Evolutionary conservation across 2,329 filamentous ascomycete genomes (phyloP), one percentile per base, ranked within the genome.

Genomic region (Aaosphaeria pasadenensis): DNA sequence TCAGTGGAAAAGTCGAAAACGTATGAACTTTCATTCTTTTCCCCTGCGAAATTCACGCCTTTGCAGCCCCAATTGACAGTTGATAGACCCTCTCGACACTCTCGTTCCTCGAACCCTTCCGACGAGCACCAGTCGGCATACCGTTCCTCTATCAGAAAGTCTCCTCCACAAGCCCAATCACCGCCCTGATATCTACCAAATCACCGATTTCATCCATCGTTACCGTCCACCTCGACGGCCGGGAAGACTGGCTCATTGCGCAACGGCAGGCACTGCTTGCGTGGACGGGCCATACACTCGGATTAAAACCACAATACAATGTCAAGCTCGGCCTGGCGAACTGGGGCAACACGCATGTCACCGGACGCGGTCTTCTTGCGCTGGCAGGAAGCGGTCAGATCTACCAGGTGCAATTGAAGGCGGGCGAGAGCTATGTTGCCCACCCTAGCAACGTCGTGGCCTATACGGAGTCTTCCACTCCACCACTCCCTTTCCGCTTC

Each of bases 141-240:
- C 94, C 94, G 1, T 99, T 99, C 72, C 80, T 99, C 51, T 97
- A 97, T 74, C 92, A 97, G 74, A 81, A 79, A 66, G 74, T 97
- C 57, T 87, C 90, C 32, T 92, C 92, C 1, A 91, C 91, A 1
- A 88, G 85, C 42, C 91, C 94, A 1, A 82, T 96, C 56, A 95
- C 88, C 39, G 91, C 91, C 31, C 77, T 99, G 54, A 87, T 99
- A 59, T 88, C 89, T 30, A 91, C 92, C 28, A 94, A 91, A 68
- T 90, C 90, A 5, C 84, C 89, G 4, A 85, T 87, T 45, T 94
- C 91, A 1, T 91, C 91, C 5, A 91, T 99, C 59, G 85, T 88
- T 9, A 84, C 95, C 6, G 80, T 99, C 29, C 88, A 92, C 66
- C 82, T 99, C 44, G 91, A 99, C 74, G 94, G 94, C 49, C 90